phyloP scores from a whole-genome alignment of 306 rosid genomes.

The Dryas drummondii region DNA sequence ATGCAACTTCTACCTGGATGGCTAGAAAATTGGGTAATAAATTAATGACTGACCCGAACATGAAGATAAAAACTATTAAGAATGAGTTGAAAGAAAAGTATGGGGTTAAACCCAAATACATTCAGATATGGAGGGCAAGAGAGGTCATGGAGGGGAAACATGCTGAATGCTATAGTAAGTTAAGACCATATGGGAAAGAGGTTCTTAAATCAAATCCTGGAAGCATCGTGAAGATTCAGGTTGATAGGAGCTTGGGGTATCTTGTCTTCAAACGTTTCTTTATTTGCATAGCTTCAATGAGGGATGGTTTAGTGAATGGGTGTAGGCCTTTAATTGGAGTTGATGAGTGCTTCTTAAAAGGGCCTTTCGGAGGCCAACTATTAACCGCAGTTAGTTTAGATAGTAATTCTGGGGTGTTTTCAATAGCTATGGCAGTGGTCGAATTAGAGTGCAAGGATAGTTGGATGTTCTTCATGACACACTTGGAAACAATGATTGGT shows the following conservation, averaged over 20 bases:
- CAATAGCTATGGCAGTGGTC: too few relatives aligned
- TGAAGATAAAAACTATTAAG: not conserved
- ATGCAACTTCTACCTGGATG: not conserved
- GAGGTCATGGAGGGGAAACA: not conserved
- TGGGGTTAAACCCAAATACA: not conserved
- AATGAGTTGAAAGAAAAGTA: too few relatives aligned
- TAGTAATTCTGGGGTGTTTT: too few relatives aligned
- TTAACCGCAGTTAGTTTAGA: not conserved
- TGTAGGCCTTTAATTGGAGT: not conserved
- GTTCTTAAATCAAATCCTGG: not conserved
- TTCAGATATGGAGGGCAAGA: not conserved
- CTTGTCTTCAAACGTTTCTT: not conserved
- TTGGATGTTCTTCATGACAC: too few relatives aligned
- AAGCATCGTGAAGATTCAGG: not conserved
- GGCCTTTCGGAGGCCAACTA: not conserved
- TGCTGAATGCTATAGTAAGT: not conserved
- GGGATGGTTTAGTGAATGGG: not conserved
- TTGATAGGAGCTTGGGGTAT: not conserved
- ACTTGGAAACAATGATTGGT: too few relatives aligned
- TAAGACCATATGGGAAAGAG: not conserved
- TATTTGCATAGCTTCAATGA: not conserved
- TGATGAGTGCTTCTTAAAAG: not conserved
- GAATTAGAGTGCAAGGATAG: too few relatives aligned
- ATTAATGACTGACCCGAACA: not conserved
- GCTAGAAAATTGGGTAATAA: not conserved